These are phyloP conservation scores for Agastache rugosa DNA, from an alignment of 257 asterid genomes.

Conservation along the genomic window DNA sequence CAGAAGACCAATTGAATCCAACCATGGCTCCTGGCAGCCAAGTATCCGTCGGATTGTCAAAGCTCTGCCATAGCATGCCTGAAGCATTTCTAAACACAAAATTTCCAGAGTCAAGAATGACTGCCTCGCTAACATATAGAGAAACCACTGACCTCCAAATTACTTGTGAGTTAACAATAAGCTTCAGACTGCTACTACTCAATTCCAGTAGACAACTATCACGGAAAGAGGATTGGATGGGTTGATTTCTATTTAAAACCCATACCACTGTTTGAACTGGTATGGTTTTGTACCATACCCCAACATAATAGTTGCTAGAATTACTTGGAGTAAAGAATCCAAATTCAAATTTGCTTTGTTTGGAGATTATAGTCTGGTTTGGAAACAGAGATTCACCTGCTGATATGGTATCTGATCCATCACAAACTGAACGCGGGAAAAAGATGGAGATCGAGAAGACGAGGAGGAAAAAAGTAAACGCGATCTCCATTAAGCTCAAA, in stretches of 20 bases:
- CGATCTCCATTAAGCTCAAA: no score
- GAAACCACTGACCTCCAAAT: neutral
- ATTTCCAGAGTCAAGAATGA: constrained; percentile 50
- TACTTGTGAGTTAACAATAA: neutral
- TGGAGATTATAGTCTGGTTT: neutral
- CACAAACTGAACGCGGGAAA: no score
- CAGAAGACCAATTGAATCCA: constrained; percentile 39
- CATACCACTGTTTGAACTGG: neutral
- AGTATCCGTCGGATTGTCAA: constrained; percentile 55
- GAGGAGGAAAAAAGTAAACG: no score
- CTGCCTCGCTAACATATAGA: constrained; percentile 27
- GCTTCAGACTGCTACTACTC: neutral
- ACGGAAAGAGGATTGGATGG: neutral
- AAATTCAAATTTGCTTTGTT: constrained; percentile 14
- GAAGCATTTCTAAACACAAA: constrained; percentile 40
- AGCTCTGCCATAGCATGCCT: constrained; percentile 55
- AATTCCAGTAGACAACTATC: neutral
- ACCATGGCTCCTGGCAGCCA: constrained; percentile 50
- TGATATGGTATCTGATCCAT: neutral
- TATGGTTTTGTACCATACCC: constrained; percentile 26
- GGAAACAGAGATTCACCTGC: neutral
- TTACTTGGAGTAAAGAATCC: constrained; percentile 17
- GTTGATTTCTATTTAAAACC: neutral
- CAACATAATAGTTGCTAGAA: neutral
- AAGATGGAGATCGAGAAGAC: no score